phyloP scores from a whole-genome alignment of 768 basidiomycete genomes.

The Boletellus ananas region DNA sequence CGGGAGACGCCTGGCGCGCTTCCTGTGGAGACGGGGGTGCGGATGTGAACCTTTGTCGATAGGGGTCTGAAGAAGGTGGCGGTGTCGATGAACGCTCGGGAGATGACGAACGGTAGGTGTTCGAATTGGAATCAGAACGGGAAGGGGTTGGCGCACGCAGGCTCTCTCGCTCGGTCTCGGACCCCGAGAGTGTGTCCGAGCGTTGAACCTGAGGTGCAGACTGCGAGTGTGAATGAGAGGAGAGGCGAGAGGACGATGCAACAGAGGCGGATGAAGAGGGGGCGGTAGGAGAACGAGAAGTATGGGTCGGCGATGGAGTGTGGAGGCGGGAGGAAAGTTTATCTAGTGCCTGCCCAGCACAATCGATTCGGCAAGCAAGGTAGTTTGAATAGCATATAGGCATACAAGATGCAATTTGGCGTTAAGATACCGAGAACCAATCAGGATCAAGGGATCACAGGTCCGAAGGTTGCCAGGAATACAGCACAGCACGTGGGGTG shows the following conservation, averaged over 20 bases:
- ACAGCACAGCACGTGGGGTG: slow-evolving; percentile 30
- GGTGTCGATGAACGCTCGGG: slow-evolving; percentile 38
- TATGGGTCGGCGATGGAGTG: slow-evolving; percentile 52
- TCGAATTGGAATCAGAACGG: slow-evolving; percentile 29
- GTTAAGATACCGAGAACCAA: slow-evolving; percentile 5
- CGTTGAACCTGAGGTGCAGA: slow-evolving; percentile 26
- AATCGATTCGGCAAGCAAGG: slow-evolving; percentile 1
- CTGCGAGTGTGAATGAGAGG: slow-evolving; percentile 31
- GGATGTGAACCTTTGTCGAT: slow-evolving; percentile 41
- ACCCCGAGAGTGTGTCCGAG: slow-evolving; percentile 56
- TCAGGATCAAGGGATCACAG: not conserved
- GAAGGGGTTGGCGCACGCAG: slow-evolving; percentile 32
- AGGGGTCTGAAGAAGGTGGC: slow-evolving; percentile 23
- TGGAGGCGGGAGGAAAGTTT: slow-evolving; percentile 60
- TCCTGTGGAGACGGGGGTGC: slow-evolving; percentile 46
- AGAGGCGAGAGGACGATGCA: slow-evolving; percentile 34
- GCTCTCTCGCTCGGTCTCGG: slow-evolving; percentile 78
- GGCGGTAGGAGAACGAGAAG: slow-evolving; percentile 35
- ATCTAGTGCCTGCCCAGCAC: slow-evolving; percentile 51
- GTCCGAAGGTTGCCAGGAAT: slow-evolving; percentile 15
- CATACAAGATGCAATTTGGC: slow-evolving; percentile 5
- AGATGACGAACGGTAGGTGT: slow-evolving; percentile 36
- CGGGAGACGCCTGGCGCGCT: slow-evolving; percentile 36
- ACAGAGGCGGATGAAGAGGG: slow-evolving; percentile 35
- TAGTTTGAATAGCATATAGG: slow-evolving; percentile 18